Percentiles rank a stretch among this genome's conserved stretches.
Conservation (phyloP, 2,329 filamentous ascomycete genomes). For the Pseudocercospora eumusae region DNA sequence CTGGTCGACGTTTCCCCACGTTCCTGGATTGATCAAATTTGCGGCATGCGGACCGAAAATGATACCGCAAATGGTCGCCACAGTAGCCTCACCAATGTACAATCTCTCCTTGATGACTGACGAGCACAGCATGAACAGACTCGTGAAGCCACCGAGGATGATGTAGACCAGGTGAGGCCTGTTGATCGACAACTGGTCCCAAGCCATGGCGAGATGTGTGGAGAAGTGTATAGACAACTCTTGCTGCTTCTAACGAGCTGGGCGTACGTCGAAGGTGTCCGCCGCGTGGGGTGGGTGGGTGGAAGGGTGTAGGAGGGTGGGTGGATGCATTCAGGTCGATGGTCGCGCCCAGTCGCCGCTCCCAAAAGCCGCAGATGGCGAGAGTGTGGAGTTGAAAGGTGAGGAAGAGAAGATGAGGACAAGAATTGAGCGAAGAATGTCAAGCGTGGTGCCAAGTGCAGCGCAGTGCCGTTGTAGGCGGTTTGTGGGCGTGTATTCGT, state of each 20-base stretch:
- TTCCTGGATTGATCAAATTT: constrained; percentile 71
- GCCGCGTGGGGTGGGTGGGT: constrained; percentile 22
- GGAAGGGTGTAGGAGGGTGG: constrained; percentile 11
- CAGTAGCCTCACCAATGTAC: constrained; percentile 97
- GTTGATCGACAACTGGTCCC: constrained; percentile 82
- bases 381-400: background rate
- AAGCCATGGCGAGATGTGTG: constrained; percentile 62
- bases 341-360: constrained; percentile 41
- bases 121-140: constrained; percentile 96
- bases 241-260: too few species aligned
- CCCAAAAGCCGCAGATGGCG: constrained; percentile 31
- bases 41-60: constrained; percentile 86
- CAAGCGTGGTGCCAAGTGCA: constrained; percentile 22
- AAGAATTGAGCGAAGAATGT: constrained; percentile 20
- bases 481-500: constrained; percentile 10
- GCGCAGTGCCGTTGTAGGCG: constrained; percentile 14
- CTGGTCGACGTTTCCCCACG: constrained; percentile 82
- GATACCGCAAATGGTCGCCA: constrained; percentile 83
- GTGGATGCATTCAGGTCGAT: constrained; percentile 27
- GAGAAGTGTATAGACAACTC: background rate
- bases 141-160: constrained; percentile 96
- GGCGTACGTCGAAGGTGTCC: constrained; percentile 24
- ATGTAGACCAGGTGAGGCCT: constrained; percentile 97
- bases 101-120: constrained; percentile 97
- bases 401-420: constrained; percentile 4